Evolutionary conservation across 169 alveolate genomes (phyloP).

Genomic region (Condylostoma magnum): DNA sequence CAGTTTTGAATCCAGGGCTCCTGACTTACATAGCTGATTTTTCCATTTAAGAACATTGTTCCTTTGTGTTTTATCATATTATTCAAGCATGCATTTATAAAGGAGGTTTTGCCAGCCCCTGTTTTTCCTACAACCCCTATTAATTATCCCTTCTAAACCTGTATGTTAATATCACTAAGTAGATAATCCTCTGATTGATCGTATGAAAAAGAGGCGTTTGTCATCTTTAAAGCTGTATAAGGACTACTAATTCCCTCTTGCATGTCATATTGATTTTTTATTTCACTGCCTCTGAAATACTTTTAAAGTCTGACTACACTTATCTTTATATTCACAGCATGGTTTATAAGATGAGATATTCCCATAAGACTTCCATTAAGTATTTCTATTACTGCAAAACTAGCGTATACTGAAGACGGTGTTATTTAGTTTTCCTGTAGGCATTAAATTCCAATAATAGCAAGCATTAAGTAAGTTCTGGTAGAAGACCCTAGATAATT

Average conservation of each 20-base stretch:
- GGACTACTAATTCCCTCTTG: neutral
- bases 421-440: neutral
- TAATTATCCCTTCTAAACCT: conserved; percentile 62
- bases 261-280: neutral
- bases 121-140: conserved; percentile 81
- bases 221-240: neutral
- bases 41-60: conserved; percentile 33
- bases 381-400: conserved; percentile 13
- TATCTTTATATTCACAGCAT: neutral
- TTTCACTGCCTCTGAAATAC: neutral
- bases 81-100: conserved; percentile 78
- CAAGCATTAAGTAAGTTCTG: neutral
- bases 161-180: conserved; percentile 1
- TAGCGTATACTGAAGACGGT: conserved; percentile 4
- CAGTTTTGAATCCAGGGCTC: conserved; percentile 81
- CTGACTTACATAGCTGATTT: conserved; percentile 76
- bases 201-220: neutral
- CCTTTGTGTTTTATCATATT: conserved; percentile 55
- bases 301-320: neutral
- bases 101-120: conserved; percentile 86
- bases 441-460: neutral
- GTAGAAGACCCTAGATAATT: conserved; percentile 17
- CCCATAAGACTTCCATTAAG: neutral
- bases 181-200: neutral
- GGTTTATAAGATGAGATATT: conserved; percentile 2